Conservation (phyloP, 345 rosid genomes). For the Eucalyptus polybractea region DNA sequence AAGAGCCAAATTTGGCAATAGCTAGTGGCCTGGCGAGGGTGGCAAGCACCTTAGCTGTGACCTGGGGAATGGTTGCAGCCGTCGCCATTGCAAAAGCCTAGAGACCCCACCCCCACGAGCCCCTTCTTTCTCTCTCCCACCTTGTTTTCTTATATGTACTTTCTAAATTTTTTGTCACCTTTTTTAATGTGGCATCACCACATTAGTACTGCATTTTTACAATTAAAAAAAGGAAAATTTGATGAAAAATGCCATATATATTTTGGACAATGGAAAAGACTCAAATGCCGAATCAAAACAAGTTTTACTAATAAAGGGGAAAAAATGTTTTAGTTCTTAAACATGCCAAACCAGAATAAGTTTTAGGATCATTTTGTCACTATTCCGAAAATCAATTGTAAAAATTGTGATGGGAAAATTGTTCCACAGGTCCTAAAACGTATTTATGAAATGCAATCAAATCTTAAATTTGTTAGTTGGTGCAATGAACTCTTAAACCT, state of each 20-base stretch:
- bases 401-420: no score
- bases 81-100: fast-evolving
- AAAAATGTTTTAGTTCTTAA: no score
- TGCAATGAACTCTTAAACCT: no score
- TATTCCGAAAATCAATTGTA: background rate
- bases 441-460: background rate
- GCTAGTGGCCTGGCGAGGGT: fast-evolving
- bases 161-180: fast-evolving
- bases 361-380: background rate
- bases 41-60: fast-evolving
- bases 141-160: no score
- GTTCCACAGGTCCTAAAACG: background rate
- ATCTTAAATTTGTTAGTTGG: background rate
- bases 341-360: no score
- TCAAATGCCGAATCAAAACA: no score
- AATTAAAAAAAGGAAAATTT: no score
- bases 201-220: fast-evolving
- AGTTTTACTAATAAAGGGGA: no score
- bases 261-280: no score
- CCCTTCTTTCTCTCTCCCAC: fast-evolving
- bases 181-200: no score
- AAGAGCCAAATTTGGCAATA: no score
- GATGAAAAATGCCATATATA: no score
- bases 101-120: fast-evolving
- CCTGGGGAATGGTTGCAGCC: fast-evolving